Percentiles rank a stretch among this genome's conserved stretches.
Conservation (phyloP, 2,329 filamentous ascomycete species). For the Talaromyces sp. region DNA sequence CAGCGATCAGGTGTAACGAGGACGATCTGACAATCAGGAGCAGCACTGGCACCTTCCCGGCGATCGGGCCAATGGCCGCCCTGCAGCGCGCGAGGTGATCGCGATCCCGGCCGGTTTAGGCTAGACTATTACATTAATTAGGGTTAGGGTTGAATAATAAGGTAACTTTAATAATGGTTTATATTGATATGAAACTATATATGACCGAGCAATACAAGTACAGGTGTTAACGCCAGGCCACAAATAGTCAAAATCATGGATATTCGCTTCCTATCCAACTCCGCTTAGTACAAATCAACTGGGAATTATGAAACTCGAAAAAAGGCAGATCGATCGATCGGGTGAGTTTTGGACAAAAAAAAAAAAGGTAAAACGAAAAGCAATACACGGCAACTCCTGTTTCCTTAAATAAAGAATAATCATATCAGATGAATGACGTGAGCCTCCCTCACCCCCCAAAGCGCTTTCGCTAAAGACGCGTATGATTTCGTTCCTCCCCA, state of each 20-base stretch:
- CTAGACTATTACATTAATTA: neutral
- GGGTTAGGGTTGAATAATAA: no score
- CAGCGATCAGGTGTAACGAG: constrained; percentile 9
- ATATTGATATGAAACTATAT: neutral
- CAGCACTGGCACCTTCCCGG: neutral
- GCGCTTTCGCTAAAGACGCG: neutral
- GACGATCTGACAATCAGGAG: constrained; percentile 5
- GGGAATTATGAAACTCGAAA: neutral
- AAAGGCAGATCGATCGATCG: neutral
- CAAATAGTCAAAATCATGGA: neutral
- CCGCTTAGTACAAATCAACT: neutral
- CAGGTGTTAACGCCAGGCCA: neutral
- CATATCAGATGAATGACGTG: neutral
- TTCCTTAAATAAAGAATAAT: neutral
- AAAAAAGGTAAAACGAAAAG: neutral
- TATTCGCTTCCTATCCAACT: neutral
- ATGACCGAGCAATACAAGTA: neutral
- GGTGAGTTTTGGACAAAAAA: neutral
- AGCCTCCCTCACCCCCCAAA: neutral
- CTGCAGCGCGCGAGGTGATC: neutral
- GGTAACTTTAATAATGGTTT: neutral
- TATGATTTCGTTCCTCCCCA: neutral
- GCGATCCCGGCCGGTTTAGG: constrained; percentile 3
- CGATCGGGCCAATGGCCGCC: constrained; percentile 9
- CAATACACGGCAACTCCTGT: neutral